Percentiles rank a stretch among this genome's conserved stretches.
Conservation (phyloP, 179 eudicot species). For the Heliamphora pulchella region DNA sequence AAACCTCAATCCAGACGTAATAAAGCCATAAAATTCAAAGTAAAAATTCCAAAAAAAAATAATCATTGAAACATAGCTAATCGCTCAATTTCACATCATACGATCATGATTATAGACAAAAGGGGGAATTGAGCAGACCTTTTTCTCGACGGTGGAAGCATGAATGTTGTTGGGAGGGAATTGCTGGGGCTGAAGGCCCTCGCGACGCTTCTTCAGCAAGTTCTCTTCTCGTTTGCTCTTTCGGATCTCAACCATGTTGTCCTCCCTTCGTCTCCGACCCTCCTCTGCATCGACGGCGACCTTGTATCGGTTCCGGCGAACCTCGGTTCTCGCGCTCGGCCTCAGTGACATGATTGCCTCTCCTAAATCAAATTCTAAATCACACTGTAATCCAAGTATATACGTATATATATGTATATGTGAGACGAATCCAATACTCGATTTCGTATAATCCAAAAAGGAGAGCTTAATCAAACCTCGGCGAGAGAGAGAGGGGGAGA, state of each 20-base stretch:
- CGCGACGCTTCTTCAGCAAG: slow-evolving; percentile 80
- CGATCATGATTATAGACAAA: neutral
- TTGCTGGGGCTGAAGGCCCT: slow-evolving; percentile 43
- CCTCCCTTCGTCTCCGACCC: slow-evolving; percentile 76
- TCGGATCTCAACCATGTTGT: slow-evolving; percentile 79
- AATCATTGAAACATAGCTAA: neutral
- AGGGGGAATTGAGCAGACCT: slow-evolving; percentile 20
- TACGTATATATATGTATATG: neutral
- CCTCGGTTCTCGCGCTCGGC: slow-evolving; percentile 56
- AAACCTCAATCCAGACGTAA: neutral
- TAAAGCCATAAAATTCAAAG: neutral
- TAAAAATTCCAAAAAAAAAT: neutral
- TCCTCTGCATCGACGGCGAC: slow-evolving; percentile 77
- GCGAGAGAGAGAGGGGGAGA: neutral
- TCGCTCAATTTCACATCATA: neutral
- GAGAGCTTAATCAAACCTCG: neutral
- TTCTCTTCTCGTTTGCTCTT: slow-evolving; percentile 71
- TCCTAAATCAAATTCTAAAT: slow-evolving; percentile 1
- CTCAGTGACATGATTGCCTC: slow-evolving; percentile 49
- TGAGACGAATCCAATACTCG: neutral
- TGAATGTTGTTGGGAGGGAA: slow-evolving; percentile 34
- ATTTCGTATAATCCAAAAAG: neutral
- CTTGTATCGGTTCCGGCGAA: slow-evolving; percentile 73
- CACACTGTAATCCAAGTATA: neutral
- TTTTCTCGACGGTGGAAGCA: slow-evolving; percentile 45